Base-by-base conservation (phyloP, 1,139 yeast species). In the Suzukiozyma palmioleophila region DNA sequence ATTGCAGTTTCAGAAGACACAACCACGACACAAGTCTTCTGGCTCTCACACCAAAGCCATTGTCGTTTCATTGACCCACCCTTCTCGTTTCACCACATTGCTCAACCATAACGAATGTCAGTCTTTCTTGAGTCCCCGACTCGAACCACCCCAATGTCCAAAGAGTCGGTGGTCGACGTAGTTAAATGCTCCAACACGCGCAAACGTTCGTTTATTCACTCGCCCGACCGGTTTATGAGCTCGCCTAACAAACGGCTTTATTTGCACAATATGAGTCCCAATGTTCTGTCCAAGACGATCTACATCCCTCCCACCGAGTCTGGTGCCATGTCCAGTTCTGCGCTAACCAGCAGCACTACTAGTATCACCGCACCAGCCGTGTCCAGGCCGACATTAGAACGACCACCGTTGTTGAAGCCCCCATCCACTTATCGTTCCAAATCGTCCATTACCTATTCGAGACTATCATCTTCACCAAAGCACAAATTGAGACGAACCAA, bases 261-360 rank as follows among this genome's bases (percentile, higher is more conserved):
- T 41, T 56, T 69, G 37, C 69, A 64, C 43, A 62, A 53, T 41
- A 64, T 69, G 72, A 66, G 73, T 53, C 73, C 75, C 16, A 69
- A 69, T 45, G 69, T 39, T 13, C 39, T 48, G 18, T 43, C 49
- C 3, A 43, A 45, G 36, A 39, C 41, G 22, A 40, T 47, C 6
- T 28, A 44, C 5, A 26, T 46, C 12, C 28, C 48, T 6, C 29
- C 37, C 11, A 38, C 43, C 9, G 32, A 45, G 11, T 8, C 29
- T 8, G n/a, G 13, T 8, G n/a, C 21, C 12, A 18, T 7, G 7
- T 18, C 22, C 7, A 18, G 22, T 18, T 4, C 22, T 18, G 22
- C 22, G 4, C 7, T 18, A 7, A 18, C 22, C 22, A 18, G 4
- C 7, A 18, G 7, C 22, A 18, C 22, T 4, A 18, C 22, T 18